These are phyloP conservation scores for Collybiopsis confluens DNA, from an alignment of 768 basidiomycete genomes.

Conservation along the genomic window DNA sequence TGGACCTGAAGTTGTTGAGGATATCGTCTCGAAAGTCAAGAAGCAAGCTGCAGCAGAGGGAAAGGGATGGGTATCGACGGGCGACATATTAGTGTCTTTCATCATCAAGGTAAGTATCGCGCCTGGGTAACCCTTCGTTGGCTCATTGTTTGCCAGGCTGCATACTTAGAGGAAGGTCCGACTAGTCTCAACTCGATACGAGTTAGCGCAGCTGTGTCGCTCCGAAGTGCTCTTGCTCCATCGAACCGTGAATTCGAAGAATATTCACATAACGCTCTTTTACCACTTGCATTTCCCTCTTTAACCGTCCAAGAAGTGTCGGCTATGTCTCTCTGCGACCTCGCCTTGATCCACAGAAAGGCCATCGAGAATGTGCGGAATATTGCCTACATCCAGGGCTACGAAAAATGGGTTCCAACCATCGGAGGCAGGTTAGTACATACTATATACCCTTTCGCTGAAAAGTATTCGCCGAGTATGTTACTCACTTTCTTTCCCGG, in stretches of 20 bases:
- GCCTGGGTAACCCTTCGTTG: neutral
- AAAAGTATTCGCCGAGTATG: no score
- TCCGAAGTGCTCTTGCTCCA: neutral
- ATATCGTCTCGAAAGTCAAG: slow-evolving; percentile 1
- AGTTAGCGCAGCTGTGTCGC: neutral
- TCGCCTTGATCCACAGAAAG: slow-evolving; percentile 3
- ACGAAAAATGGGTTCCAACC: slow-evolving; percentile 3
- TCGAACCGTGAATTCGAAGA: slow-evolving; percentile 1
- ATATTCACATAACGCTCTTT: slow-evolving; percentile 6
- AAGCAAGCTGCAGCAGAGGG: slow-evolving; percentile 2
- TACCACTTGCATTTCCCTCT: slow-evolving; percentile 2
- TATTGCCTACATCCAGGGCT: slow-evolving; percentile 1
- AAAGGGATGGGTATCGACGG: slow-evolving; percentile 6
- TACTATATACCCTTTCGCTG: neutral
- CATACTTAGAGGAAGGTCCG: slow-evolving; percentile 4
- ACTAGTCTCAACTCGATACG: neutral
- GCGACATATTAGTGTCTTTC: slow-evolving; percentile 3
- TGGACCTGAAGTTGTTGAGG: neutral
- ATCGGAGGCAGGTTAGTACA: slow-evolving; percentile 4
- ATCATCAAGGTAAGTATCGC: neutral
- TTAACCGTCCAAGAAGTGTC: slow-evolving; percentile 4
- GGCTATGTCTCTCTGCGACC: slow-evolving; percentile 1
- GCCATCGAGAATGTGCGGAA: slow-evolving; percentile 1
- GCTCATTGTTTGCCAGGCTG: slow-evolving; percentile 3
- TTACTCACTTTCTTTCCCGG: no score